A percentile compares a stretch with the other conserved stretches of the same genome.
Conservation (phyloP, 495 filamentous ascomycete species). For the Delitschia confertaspora region DNA sequence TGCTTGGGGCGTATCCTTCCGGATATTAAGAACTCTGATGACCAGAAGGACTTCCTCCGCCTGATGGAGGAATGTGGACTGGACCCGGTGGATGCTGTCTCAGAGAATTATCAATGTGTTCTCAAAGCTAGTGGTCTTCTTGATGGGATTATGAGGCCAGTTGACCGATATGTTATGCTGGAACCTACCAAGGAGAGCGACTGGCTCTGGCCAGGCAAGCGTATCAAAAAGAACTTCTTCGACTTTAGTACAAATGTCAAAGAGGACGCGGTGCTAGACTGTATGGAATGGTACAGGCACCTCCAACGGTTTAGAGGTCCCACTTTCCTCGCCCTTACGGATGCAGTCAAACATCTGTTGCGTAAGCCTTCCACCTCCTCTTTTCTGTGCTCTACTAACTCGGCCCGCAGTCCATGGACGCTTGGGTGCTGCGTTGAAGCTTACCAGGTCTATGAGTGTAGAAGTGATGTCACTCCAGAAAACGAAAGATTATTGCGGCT, state of each 20-base stretch:
- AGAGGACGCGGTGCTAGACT: conserved; percentile 66
- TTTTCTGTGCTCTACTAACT: not conserved
- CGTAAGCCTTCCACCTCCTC: conserved; percentile 44
- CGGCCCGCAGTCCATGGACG: conserved; percentile 14
- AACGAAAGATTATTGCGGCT: conserved; percentile 25
- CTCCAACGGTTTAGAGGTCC: conserved; percentile 61
- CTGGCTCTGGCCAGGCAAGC: conserved; percentile 29
- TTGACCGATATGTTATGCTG: conserved; percentile 10
- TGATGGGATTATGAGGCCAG: not conserved
- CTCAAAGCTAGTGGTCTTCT: conserved; percentile 5
- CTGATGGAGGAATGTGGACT: conserved; percentile 48
- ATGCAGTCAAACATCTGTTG: conserved; percentile 64
- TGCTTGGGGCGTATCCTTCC: conserved; percentile 50
- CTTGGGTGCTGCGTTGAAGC: conserved; percentile 56
- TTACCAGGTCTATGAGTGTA: conserved; percentile 45
- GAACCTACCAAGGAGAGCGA: conserved; percentile 9
- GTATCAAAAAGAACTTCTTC: conserved; percentile 22
- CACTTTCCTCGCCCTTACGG: conserved; percentile 56
- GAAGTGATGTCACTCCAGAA: conserved; percentile 32
- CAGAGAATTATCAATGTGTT: conserved; percentile 27
- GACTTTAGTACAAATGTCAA: conserved; percentile 27
- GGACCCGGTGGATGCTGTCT: conserved; percentile 45
- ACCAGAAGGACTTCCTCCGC: conserved; percentile 42
- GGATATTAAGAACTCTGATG: conserved; percentile 41
- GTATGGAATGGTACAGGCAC: conserved; percentile 75